These are phyloP conservation scores for Dorcoceras hygrometricum DNA, from an alignment of 257 asterid genomes.

Conservation along the genomic window DNA sequence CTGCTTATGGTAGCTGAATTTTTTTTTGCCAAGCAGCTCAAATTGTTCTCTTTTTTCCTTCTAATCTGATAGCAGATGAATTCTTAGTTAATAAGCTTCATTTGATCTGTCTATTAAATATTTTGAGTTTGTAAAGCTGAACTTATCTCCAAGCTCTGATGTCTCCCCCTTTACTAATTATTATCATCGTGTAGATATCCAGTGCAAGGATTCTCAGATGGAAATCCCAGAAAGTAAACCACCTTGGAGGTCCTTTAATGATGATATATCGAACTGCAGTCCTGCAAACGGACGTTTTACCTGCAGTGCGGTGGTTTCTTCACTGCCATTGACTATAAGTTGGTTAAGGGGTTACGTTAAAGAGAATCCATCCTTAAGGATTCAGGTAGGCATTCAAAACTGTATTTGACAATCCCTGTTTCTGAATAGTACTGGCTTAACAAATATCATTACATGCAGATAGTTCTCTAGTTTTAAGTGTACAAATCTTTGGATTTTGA, in stretches of 20 bases:
- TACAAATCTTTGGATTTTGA: neutral
- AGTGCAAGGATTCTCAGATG: slow-evolving; percentile 38
- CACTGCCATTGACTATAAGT: slow-evolving; percentile 70
- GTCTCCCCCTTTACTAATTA: neutral
- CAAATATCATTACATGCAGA: no score
- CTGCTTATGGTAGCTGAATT: neutral
- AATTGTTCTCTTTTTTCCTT: no score
- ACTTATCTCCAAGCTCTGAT: slow-evolving; percentile 4
- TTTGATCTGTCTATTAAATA: no score
- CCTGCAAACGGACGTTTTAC: slow-evolving; percentile 45
- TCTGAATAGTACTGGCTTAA: neutral
- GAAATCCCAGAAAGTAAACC: slow-evolving; percentile 39
- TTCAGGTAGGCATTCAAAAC: slow-evolving; percentile 49
- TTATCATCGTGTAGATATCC: slow-evolving; percentile 37
- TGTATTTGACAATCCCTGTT: neutral
- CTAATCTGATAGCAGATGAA: no score
- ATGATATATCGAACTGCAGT: slow-evolving; percentile 39
- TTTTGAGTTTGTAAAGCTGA: slow-evolving; percentile 7
- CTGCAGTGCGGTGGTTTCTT: slow-evolving; percentile 75
- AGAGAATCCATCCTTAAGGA: slow-evolving; percentile 57
- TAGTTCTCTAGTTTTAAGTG: neutral
- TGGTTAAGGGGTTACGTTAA: slow-evolving; percentile 67
- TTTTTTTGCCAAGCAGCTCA: neutral
- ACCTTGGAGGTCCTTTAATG: slow-evolving; percentile 37
- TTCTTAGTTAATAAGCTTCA: neutral